phyloP scores from a whole-genome alignment of 2,329 filamentous ascomycete species.

The Diplodia intermedia region DNA sequence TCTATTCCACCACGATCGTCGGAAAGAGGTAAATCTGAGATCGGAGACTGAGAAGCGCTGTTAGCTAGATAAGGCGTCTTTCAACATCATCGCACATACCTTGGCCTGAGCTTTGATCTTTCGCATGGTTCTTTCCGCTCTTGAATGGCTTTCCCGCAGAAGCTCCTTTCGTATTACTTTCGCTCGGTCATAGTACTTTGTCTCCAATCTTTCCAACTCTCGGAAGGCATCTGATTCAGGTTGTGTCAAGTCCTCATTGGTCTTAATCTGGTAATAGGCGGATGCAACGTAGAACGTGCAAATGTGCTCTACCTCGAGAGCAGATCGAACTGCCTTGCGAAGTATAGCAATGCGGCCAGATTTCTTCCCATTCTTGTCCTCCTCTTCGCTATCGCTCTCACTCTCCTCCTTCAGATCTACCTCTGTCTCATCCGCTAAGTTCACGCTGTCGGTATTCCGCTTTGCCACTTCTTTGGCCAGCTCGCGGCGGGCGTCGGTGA shows the following conservation, averaged over 20 bases:
- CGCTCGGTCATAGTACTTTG: slow-evolving; percentile 75
- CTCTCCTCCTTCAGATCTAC: slow-evolving; percentile 28
- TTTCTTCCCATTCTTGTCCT: slow-evolving; percentile 47
- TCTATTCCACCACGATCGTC: slow-evolving; percentile 72
- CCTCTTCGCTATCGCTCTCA: slow-evolving; percentile 46
- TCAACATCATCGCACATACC: not conserved
- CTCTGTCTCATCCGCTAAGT: slow-evolving; percentile 38
- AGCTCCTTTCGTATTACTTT: slow-evolving; percentile 81
- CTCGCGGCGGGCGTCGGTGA: slow-evolving; percentile 70
- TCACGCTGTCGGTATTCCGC: slow-evolving; percentile 42
- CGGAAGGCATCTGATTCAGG: slow-evolving; percentile 72
- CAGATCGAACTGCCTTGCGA: slow-evolving; percentile 71
- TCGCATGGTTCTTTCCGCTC: slow-evolving; percentile 69
- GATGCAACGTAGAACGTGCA: slow-evolving; percentile 86
- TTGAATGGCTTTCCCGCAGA: slow-evolving; percentile 64
- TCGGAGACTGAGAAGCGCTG: not conserved
- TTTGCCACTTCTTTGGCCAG: slow-evolving; percentile 60
- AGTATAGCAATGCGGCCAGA: slow-evolving; percentile 61
- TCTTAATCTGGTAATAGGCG: slow-evolving; percentile 82
- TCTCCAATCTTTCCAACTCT: slow-evolving; percentile 72
- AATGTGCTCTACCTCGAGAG: slow-evolving; percentile 81
- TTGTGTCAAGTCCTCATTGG: slow-evolving; percentile 67
- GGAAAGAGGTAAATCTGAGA: slow-evolving; percentile 63
- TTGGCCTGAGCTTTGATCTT: slow-evolving; percentile 53
- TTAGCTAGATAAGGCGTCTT: not conserved